Evolutionary conservation across 768 basidiomycete species (phyloP), one percentile per base, ranked within the genome.

Genomic region (Terana coerulea): DNA sequence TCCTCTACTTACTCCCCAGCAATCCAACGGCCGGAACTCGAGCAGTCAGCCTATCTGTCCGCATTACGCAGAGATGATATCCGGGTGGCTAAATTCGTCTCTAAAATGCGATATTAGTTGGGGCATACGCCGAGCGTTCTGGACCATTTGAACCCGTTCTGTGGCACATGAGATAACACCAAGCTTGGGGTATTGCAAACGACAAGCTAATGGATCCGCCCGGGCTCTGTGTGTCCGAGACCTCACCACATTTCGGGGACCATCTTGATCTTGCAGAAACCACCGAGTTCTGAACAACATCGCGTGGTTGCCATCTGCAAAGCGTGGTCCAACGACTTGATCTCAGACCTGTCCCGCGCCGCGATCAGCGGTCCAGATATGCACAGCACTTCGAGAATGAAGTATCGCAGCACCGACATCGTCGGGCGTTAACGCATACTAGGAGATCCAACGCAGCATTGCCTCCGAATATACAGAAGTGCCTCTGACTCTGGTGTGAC

Each of bases 121-220:
- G 39, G 5, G 39, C 25, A 24, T 19, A 40, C 21, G 10, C 39
- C 21, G 39, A 40, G 21, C 25, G 39, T 19, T 40, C 39, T 40
- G 19, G 39, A 19, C 35, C 39, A 22, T 40, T 40, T 40, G 39
- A 40, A 40, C 21, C 39, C 39, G 39, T 40, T 40, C 39, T 40
- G 21, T n/a, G n/a, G n/a, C 39, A 21, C 39, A 40, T 21, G 39
- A 40, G 39, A 40, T 40, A 40, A 24, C n/a, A n/a, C n/a, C 39
- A 15, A 40, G 21, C n/a, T n/a, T 5, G 12, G 39, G 10, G 39
- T 19, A 22, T 22, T 14, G 17, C 37, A n/a, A 22, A 19, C 17
- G 37, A 19, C 37, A 17, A 46, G 45, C 45, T n/a, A 29, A 31
- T 33, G 34, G 45, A 46, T 46, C 45, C 45, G 45, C 31, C 45